Base-by-base conservation (phyloP, 2,329 filamentous ascomycete species). In the Calonectria crousiana region DNA sequence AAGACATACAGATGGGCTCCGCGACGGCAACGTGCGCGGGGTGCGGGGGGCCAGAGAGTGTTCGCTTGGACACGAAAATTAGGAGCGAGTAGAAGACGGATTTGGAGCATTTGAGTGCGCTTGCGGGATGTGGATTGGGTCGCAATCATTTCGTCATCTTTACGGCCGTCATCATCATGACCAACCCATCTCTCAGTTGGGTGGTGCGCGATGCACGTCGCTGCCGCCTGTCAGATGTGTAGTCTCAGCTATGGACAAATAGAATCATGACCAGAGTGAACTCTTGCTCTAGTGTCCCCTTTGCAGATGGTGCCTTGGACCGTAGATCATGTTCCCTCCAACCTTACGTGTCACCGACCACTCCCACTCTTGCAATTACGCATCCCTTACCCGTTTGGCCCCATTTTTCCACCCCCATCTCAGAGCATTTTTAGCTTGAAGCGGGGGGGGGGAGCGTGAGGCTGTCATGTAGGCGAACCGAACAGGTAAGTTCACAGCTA, bases 1-100 rank as follows among this genome's bases (percentile, higher is more conserved):
- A 60, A 28, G 67, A 75, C 67, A 75, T 30, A 66, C 18, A 36
- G 51, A 67, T 71, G 62, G 47, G 47, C 67, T 74, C 69, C 60
- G 56, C 62, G 53, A 69, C 73, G 76, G 77, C 76, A 76, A 77
- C 71, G 73, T 69, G 67, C 64, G 70, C 73, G 72, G 75, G 72
- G 72, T 73, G 74, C 75, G 71, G 66, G 72, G 74, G 49, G 62
- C 53, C 36, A 49, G 30, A 75, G 67, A 53, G 67, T 75, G 69
- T 71, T 74, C 72, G 69, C 69, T 73, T 70, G 72, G 72, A 75
- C 75, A 73, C 72, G 74, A 79, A 78, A 67, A 69, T 20, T 28
- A 26, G 41, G 51, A 52, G 28, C 23, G 34, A 47, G 34, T 2
- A 52, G n/a, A 10, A 23, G 56, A n/a, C n/a, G n/a, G 23, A 47